Evolutionary conservation across 202 grass and related monocot species (phyloP).

Genomic region (Sporobolus alterniflorus): DNA sequence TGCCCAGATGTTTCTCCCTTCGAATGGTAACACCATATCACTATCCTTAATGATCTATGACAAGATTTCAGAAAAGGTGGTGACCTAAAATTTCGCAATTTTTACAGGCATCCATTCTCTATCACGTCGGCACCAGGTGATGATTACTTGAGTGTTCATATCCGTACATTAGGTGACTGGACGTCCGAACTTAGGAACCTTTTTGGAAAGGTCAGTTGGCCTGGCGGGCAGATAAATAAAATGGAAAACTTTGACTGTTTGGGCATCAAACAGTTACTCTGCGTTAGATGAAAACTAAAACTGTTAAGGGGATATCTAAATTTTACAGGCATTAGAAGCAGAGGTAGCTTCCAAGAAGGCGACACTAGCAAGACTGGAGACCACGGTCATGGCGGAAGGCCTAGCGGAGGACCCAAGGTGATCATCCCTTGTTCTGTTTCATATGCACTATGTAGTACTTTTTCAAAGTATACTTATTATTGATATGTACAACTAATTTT

Average conservation of each 20-base stretch:
- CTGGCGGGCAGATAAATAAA: not conserved
- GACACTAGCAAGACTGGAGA: slow-evolving; percentile 80
- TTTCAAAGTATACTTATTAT: no score
- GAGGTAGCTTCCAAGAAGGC: slow-evolving; percentile 91
- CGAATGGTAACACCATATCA: slow-evolving; percentile 60
- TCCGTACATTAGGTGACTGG: slow-evolving; percentile 95
- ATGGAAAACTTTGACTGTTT: not conserved
- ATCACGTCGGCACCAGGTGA: slow-evolving; percentile 95
- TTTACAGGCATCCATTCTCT: slow-evolving; percentile 91
- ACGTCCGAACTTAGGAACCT: slow-evolving; percentile 86
- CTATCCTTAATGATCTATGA: not conserved
- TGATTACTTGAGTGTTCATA: slow-evolving; percentile 93
- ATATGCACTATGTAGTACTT: not conserved
- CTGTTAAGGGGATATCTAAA: slow-evolving; percentile 17
- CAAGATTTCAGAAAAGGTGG: not conserved
- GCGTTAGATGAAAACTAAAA: not conserved
- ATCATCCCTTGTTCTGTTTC: slow-evolving; percentile 1
- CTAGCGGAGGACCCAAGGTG: slow-evolving; percentile 56
- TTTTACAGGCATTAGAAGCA: slow-evolving; percentile 74
- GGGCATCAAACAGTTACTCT: not conserved
- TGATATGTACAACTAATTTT: no score
- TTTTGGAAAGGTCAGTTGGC: slow-evolving; percentile 79
- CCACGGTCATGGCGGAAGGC: slow-evolving; percentile 73
- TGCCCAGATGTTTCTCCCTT: slow-evolving; percentile 96
- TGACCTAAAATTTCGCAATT: slow-evolving; percentile 21